Evolutionary conservation across 2,329 filamentous ascomycete species (phyloP).

Genomic region (Torrubiella hemipterigena): DNA sequence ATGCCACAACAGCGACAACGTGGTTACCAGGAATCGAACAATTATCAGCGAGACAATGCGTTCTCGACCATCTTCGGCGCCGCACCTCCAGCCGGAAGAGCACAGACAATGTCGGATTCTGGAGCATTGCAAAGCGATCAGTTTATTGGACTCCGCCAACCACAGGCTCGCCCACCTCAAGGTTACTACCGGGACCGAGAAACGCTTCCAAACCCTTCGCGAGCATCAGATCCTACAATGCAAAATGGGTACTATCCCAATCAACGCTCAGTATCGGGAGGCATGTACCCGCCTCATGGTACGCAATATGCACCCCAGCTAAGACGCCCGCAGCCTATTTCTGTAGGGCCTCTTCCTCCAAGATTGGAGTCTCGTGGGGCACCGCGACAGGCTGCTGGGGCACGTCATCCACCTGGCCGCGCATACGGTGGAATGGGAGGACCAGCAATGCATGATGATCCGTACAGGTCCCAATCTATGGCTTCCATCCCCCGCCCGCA

Average conservation of each 20-base stretch:
- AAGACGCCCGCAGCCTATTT: slow-evolving; percentile 32
- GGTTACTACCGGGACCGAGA: slow-evolving; percentile 22
- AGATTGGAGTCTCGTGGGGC: slow-evolving; percentile 51
- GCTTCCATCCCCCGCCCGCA: slow-evolving; percentile 63
- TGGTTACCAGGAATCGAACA: slow-evolving; percentile 38
- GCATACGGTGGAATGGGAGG: slow-evolving; percentile 50
- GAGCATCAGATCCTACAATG: slow-evolving; percentile 31
- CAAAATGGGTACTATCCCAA: slow-evolving; percentile 40
- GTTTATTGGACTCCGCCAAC: slow-evolving; percentile 47
- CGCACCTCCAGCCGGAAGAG: slow-evolving; percentile 74
- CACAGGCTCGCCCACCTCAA: slow-evolving; percentile 43
- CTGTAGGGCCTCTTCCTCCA: slow-evolving; percentile 39
- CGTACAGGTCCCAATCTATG: slow-evolving; percentile 87
- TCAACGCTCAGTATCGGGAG: slow-evolving; percentile 38
- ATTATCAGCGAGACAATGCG: slow-evolving; percentile 77
- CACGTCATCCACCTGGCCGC: slow-evolving; percentile 38
- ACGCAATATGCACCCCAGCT: slow-evolving; percentile 37
- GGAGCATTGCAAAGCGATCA: slow-evolving; percentile 65
- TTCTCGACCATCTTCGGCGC: slow-evolving; percentile 94
- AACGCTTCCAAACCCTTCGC: slow-evolving; percentile 13
- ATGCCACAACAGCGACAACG: slow-evolving; percentile 30
- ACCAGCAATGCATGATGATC: slow-evolving; percentile 70
- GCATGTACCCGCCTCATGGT: slow-evolving; percentile 17
- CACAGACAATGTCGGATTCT: slow-evolving; percentile 88
- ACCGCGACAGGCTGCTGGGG: slow-evolving; percentile 26